phyloP scores from a whole-genome alignment of 768 basidiomycete species.

The Kwoniella sp. region DNA sequence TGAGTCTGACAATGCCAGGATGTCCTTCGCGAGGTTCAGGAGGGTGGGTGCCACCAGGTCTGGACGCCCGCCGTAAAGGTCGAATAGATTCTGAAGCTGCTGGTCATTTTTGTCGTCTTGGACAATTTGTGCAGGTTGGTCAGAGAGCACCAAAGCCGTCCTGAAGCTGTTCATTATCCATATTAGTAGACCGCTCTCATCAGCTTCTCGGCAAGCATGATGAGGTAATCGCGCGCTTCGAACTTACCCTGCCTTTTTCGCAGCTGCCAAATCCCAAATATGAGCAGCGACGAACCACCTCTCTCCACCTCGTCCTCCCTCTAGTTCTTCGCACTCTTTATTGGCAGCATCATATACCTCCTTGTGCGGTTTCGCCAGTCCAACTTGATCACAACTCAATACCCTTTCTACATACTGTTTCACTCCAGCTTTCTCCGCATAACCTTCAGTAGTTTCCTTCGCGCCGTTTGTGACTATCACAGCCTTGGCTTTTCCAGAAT shows the following conservation, averaged over 20 bases:
- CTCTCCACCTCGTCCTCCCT: conserved; percentile 17
- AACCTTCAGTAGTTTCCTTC: conserved; percentile 33
- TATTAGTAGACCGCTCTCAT: not conserved
- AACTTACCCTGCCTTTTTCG: conserved; percentile 37
- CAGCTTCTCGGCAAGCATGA: too few relatives aligned
- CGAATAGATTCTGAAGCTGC: conserved; percentile 20
- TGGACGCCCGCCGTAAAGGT: conserved; percentile 33
- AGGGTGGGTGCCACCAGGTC: conserved; percentile 32
- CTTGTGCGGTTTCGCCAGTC: conserved; percentile 31
- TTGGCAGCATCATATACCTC: conserved; percentile 31
- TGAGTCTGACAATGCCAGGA: not conserved
- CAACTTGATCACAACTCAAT: conserved; percentile 38
- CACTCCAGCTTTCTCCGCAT: conserved; percentile 23
- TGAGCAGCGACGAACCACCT: conserved; percentile 45
- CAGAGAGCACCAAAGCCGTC: conserved; percentile 30
- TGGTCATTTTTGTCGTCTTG: conserved; percentile 10
- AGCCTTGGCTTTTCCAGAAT: conserved; percentile 16
- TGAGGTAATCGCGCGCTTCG: too few relatives aligned
- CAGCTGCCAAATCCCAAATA: conserved; percentile 38
- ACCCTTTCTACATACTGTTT: conserved; percentile 22
- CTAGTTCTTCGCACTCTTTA: conserved; percentile 17
- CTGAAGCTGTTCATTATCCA: too few relatives aligned
- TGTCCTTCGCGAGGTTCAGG: conserved; percentile 26
- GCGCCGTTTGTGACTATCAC: conserved; percentile 39
- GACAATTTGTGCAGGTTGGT: conserved; percentile 22